Evolutionary conservation across 352 stramenopile species (phyloP), one percentile per base, ranked within the genome.

Genomic region (Phytophthora vignae): DNA sequence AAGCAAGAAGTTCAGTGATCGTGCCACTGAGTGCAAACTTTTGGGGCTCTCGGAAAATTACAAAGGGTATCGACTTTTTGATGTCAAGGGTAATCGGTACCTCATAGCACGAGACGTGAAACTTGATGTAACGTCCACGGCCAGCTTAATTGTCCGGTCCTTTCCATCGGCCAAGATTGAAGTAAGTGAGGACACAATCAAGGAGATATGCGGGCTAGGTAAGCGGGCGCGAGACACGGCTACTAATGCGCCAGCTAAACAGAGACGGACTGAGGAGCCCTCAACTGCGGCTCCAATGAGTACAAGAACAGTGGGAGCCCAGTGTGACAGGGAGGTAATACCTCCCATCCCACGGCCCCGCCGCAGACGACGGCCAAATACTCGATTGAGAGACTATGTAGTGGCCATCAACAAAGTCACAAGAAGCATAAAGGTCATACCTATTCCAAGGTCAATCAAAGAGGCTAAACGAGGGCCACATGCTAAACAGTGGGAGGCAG

Each of bases 21-120:
- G 10, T 0, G 36, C 36, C 14, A 42, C 14, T 42, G 36, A 42
- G 36, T 42, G 36, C 36, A 42, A 42, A 42, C 36, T 42, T 42
- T 31, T 31, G 27, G 36, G 36, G 8, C 10, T 42, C 4, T 42
- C 36, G 0, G 36, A 42, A 14, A 42, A 42, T 12, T 15, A 42
- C 36, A 42, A 42, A 42, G 10, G 36, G 14, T 42, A 42, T 42
- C 36, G 10, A 12, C 36, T 42, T 15, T 42, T 42, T 17, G 44
- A 63, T 66, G 11, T 65, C 10, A 66, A 66, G 52, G 29, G n/a
- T 25, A 58, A 66, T 40, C 57, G 15, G 36, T 58, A 66, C 9
- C 48, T 64, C 44, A 56, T 40, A 17, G 58, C 44, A 21, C 44
- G 44, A 9, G 19, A 56, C 14, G 59, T 66, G 49, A 58, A 40